Conservation (phyloP, 352 stramenopile genomes). For the Poterioochromonas sp. region DNA sequence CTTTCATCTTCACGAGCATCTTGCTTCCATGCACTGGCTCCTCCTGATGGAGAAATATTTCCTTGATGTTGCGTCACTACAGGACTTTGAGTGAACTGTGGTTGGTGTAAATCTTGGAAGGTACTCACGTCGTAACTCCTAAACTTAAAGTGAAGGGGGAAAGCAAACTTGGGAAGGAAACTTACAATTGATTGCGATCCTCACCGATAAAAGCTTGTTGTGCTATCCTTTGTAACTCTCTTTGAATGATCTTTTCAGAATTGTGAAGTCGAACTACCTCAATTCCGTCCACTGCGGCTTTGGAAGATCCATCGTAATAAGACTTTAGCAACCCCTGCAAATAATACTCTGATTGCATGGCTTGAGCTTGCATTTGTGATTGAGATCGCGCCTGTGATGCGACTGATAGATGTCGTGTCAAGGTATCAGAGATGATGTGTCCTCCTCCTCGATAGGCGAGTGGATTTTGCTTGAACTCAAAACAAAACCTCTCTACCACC, state of each 20-base stretch:
- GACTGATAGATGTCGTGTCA: not conserved
- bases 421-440: not conserved
- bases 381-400: not conserved
- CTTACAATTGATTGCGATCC: not conserved
- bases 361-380: not conserved
- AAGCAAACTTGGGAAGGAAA: too few relatives aligned
- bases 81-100: not conserved
- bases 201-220: not conserved
- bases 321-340: not conserved
- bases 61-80: not conserved
- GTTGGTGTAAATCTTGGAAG: too few relatives aligned
- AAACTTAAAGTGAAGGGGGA: too few relatives aligned
- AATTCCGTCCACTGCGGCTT: not conserved
- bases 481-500: slow-evolving; percentile 12
- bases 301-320: not conserved
- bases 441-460: slow-evolving; percentile 10
- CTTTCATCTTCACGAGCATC: not conserved
- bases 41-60: not conserved
- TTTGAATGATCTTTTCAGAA: slow-evolving; percentile 21
- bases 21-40: not conserved
- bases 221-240: not conserved
- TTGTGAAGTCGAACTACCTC: not conserved
- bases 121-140: too few relatives aligned
- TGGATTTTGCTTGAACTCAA: slow-evolving; percentile 10
- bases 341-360: not conserved